Percentiles rank a stretch among this genome's conserved stretches.
phyloP scores from a whole-genome alignment of 2,329 filamentous ascomycete species.

The Hirsutella rhossiliensis region DNA sequence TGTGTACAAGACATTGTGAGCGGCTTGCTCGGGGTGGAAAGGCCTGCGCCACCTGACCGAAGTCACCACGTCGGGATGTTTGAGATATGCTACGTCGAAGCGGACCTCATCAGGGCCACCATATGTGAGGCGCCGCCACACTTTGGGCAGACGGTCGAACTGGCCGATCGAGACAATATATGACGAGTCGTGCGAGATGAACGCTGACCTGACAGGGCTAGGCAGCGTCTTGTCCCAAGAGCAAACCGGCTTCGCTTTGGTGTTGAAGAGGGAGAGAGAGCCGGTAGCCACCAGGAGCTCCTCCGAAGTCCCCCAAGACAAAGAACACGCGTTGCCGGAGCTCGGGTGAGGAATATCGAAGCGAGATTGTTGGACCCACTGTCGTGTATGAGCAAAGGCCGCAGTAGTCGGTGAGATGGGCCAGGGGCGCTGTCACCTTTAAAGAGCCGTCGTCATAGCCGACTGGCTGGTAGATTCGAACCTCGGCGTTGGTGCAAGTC shows the following conservation, averaged over 20 bases:
- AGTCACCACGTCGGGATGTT: slow-evolving; percentile 74
- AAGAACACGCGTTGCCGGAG: slow-evolving; percentile 24
- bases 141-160: slow-evolving; percentile 75
- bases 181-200: slow-evolving; percentile 75
- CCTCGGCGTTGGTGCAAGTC: slow-evolving; percentile 50
- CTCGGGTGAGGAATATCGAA: slow-evolving; percentile 31
- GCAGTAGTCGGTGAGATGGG: slow-evolving; percentile 12
- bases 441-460: slow-evolving; percentile 57
- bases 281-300: slow-evolving; percentile 72
- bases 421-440: slow-evolving; percentile 41
- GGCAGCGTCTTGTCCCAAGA: slow-evolving; percentile 69
- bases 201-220: slow-evolving; percentile 59
- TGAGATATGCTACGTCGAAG: slow-evolving; percentile 83
- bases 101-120: slow-evolving; percentile 71
- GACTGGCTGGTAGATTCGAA: slow-evolving; percentile 71
- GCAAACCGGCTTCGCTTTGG: slow-evolving; percentile 33
- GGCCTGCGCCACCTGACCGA: slow-evolving; percentile 77
- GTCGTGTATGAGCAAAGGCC: slow-evolving; percentile 10
- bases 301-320: slow-evolving; percentile 81
- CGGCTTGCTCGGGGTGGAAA: slow-evolving; percentile 61
- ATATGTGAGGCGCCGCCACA: slow-evolving; percentile 83
- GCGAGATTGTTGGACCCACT: slow-evolving; percentile 55
- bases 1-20: slow-evolving; percentile 84
- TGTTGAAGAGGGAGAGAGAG: slow-evolving; percentile 56
- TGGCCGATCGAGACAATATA: slow-evolving; percentile 72